Evolutionary conservation across 805 yeast species (phyloP).

Genomic region (Metschnikowia lunata): DNA sequence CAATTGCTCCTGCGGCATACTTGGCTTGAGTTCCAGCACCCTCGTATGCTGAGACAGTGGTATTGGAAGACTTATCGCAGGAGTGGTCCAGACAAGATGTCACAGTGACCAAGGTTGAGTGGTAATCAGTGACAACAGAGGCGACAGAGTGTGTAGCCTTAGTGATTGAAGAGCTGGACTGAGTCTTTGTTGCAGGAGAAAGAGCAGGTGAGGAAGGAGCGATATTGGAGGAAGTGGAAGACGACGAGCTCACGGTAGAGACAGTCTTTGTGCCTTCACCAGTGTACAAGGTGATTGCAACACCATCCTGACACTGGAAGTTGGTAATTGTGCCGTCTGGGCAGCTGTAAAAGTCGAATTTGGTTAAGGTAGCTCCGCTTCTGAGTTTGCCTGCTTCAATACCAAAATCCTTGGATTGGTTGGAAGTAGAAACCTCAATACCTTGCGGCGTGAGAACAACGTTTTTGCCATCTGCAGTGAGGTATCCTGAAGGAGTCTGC

Average conservation of each 20-base stretch:
- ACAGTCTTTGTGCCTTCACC: slow-evolving; percentile 15
- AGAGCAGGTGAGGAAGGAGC: slow-evolving; percentile 14
- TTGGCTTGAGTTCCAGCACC: slow-evolving; percentile 13
- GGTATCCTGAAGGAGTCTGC: slow-evolving; percentile 29
- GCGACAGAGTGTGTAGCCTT: slow-evolving; percentile 6
- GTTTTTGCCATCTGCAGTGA: slow-evolving; percentile 19
- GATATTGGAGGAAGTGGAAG: slow-evolving; percentile 15
- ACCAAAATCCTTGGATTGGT: slow-evolving; percentile 27
- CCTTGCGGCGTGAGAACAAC: slow-evolving; percentile 17
- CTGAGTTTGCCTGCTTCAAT: slow-evolving; percentile 24
- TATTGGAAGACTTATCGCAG: background rate
- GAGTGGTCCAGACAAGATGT: slow-evolving; percentile 21
- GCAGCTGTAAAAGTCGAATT: slow-evolving; percentile 25
- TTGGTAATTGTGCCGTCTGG: slow-evolving; percentile 15
- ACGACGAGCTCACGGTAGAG: slow-evolving; percentile 22
- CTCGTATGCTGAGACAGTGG: slow-evolving; percentile 5
- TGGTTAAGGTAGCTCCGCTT: slow-evolving; percentile 15
- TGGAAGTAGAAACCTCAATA: slow-evolving; percentile 12
- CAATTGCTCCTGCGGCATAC: slow-evolving; percentile 16
- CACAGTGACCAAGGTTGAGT: slow-evolving; percentile 24
- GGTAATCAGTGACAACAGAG: slow-evolving; percentile 16
- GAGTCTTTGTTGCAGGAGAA: background rate
- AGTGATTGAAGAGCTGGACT: slow-evolving; percentile 7
- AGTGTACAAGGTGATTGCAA: slow-evolving; percentile 9
- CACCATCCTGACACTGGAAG: slow-evolving; percentile 12